Percentiles rank a stretch among this genome's conserved stretches.
These are phyloP conservation scores for Dipteronia sinensis DNA, from an alignment of 345 rosid species.

Conservation along the genomic window DNA sequence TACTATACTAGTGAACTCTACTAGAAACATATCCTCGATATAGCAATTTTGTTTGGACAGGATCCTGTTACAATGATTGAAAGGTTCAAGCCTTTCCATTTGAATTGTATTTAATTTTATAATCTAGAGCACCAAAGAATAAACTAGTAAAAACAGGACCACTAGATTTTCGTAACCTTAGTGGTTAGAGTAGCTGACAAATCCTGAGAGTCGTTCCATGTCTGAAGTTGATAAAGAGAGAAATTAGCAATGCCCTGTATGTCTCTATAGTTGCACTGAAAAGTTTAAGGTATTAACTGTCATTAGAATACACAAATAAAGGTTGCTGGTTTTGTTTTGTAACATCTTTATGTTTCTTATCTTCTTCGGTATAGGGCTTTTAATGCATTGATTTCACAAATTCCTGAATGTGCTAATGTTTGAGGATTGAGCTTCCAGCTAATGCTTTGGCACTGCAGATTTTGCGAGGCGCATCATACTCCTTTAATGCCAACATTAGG, in stretches of 20 bases:
- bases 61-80: neutral
- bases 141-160: neutral
- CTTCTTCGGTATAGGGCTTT: neutral
- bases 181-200: neutral
- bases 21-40: neutral
- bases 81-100: neutral
- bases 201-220: neutral
- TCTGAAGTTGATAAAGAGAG: neutral
- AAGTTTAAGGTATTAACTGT: neutral
- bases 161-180: no score
- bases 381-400: neutral
- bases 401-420: conserved; percentile 4
- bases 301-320: neutral
- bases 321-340: neutral
- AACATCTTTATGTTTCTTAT: neutral
- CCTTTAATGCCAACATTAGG: conserved; percentile 77
- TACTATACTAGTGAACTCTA: neutral
- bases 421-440: conserved; percentile 18
- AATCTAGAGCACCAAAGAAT: neutral
- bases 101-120: neutral
- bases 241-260: neutral
- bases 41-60: neutral
- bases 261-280: neutral
- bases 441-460: conserved; percentile 56
- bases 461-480: conserved; percentile 61